Evolutionary conservation across 23 red algal genomes (phyloP).

Genomic region (Gracilariopsis chorda): DNA sequence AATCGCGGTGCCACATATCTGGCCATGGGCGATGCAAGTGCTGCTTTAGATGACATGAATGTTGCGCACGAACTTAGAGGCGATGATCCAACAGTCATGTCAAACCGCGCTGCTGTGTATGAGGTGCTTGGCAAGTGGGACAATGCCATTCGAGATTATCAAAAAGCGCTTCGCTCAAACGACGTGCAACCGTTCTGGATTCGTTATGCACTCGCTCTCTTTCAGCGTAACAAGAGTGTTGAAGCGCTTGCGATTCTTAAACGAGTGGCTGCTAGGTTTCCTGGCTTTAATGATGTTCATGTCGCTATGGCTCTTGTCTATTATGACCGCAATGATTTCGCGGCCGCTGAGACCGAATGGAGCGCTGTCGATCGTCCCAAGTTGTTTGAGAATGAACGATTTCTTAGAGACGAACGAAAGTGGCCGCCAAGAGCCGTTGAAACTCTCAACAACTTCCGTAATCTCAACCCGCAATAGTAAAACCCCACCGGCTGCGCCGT

Average conservation of each 20-base stretch:
- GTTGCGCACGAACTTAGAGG: slow-evolving; percentile 35
- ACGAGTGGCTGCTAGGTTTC: slow-evolving; percentile 59
- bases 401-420: slow-evolving; percentile 50
- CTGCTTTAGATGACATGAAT: slow-evolving; percentile 38
- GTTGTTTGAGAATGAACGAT: slow-evolving; percentile 44
- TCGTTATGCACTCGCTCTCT: slow-evolving; percentile 85
- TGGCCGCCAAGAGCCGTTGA: slow-evolving; percentile 85
- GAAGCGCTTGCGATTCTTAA: slow-evolving; percentile 82
- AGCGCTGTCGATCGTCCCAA: slow-evolving; percentile 71
- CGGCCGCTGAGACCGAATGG: slow-evolving; percentile 86
- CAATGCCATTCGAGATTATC: slow-evolving; percentile 80
- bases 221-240: slow-evolving; percentile 51
- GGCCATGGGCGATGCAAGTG: slow-evolving; percentile 1
- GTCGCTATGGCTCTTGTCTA: slow-evolving; percentile 76
- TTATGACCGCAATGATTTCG: slow-evolving; percentile 61
- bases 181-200: slow-evolving; percentile 96
- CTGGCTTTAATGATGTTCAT: slow-evolving; percentile 61
- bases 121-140: slow-evolving; percentile 74
- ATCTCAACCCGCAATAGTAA: slow-evolving; percentile 17
- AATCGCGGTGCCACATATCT: slow-evolving; percentile 77
- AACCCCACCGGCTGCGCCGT: background rate
- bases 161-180: slow-evolving; percentile 71
- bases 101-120: slow-evolving; percentile 74
- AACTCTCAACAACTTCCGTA: slow-evolving; percentile 58
- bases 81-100: slow-evolving; percentile 47